These are phyloP conservation scores for Fusarium sp. DNA, from an alignment of 2,329 filamentous ascomycete genomes.

Conservation along the genomic window DNA sequence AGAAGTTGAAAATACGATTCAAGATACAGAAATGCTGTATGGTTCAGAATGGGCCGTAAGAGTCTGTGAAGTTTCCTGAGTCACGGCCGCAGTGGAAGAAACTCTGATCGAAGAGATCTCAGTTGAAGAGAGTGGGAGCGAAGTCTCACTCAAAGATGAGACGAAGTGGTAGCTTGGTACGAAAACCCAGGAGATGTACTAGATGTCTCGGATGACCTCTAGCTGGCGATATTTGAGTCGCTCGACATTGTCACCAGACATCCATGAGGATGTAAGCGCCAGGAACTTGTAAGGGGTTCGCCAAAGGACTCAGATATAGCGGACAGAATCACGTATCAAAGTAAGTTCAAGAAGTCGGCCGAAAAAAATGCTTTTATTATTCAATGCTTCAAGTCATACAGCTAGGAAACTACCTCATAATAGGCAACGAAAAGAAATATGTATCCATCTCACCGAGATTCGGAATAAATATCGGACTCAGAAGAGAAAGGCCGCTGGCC, in stretches of 20 bases:
- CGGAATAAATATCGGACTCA: background rate
- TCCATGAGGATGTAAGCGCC: background rate
- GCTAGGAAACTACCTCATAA: background rate
- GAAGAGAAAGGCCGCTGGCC: background rate
- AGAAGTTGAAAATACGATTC: background rate
- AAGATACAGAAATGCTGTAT: background rate
- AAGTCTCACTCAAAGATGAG: too few relatives aligned
- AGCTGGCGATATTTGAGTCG: background rate
- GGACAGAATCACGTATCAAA: background rate
- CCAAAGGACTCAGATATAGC: too few relatives aligned
- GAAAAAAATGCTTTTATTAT: background rate
- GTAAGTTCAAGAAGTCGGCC: background rate
- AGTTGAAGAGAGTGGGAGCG: background rate
- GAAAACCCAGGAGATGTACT: too few relatives aligned
- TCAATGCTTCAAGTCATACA: conserved; percentile 17
- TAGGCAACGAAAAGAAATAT: background rate
- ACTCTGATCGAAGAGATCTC: background rate
- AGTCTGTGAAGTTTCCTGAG: background rate
- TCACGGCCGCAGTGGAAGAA: background rate
- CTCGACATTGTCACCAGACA: rapidly evolving
- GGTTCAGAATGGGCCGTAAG: background rate
- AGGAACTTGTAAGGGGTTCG: too few relatives aligned
- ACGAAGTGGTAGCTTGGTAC: too few relatives aligned
- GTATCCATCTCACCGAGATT: background rate
- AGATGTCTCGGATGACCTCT: too few relatives aligned